Conservation (phyloP, 2,329 filamentous ascomycete genomes). For the Pyricularia grisea region DNA sequence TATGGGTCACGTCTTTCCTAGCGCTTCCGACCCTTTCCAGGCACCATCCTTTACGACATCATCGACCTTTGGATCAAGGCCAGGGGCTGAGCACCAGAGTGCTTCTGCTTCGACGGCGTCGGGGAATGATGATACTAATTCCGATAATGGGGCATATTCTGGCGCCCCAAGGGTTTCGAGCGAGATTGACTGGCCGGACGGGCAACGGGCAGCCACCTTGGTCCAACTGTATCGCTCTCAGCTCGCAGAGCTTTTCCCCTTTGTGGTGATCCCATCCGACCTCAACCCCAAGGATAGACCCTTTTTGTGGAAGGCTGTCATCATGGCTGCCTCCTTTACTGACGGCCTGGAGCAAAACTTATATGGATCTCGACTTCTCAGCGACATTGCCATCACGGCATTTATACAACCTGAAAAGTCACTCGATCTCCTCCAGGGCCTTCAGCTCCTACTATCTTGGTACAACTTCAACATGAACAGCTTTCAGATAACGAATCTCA, state of each 20-base stretch:
- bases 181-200: constrained; percentile 28
- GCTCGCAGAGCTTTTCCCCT: constrained; percentile 31
- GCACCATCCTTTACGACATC: neutral
- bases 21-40: neutral
- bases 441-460: constrained; percentile 37
- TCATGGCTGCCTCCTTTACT: constrained; percentile 32
- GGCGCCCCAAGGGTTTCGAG: constrained; percentile 3
- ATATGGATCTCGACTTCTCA: constrained; percentile 33
- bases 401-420: constrained; percentile 26
- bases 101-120: neutral
- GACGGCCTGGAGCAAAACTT: constrained; percentile 33
- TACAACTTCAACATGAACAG: constrained; percentile 38
- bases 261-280: constrained; percentile 29
- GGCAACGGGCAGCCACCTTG: constrained; percentile 28
- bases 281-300: constrained; percentile 26
- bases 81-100: neutral
- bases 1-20: neutral
- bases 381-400: constrained; percentile 29
- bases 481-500: constrained; percentile 37
- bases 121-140: neutral
- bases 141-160: neutral
- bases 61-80: neutral
- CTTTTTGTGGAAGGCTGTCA: constrained; percentile 39
- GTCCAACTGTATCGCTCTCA: constrained; percentile 25
- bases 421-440: constrained; percentile 36